Evolutionary conservation across 2,329 filamentous ascomycete species (phyloP).

Genomic region (Aspergillus ochraceoroseus): DNA sequence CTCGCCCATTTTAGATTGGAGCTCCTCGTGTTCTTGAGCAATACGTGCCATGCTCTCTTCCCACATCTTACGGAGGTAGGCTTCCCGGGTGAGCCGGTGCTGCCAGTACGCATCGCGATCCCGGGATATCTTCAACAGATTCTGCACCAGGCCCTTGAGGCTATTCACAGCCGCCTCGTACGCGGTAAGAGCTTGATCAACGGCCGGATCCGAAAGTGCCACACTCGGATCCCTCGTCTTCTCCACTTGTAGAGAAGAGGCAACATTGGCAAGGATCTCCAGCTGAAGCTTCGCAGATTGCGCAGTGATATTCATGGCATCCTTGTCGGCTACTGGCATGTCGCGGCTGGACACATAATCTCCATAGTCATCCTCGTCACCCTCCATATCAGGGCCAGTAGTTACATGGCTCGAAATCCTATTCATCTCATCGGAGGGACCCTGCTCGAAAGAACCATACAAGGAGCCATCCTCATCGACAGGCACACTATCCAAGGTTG

Average conservation of each 20-base stretch:
- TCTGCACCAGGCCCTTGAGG: constrained; percentile 74
- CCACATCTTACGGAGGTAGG: constrained; percentile 91
- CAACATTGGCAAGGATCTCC: constrained; percentile 81
- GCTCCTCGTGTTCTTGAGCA: constrained; percentile 86
- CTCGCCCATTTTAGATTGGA: constrained; percentile 82
- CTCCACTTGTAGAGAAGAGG: constrained; percentile 71
- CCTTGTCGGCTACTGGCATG: constrained; percentile 69
- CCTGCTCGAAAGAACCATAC: constrained; percentile 55
- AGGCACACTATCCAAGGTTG: constrained; percentile 45
- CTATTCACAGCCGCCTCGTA: constrained; percentile 89
- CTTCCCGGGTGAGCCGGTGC: constrained; percentile 84
- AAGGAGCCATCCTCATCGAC: constrained; percentile 52
- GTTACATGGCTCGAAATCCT: constrained; percentile 48
- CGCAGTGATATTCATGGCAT: constrained; percentile 94
- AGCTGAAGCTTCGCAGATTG: constrained; percentile 91
- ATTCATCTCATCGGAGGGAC: constrained; percentile 48
- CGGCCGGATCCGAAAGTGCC: constrained; percentile 68
- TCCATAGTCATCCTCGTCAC: constrained; percentile 68
- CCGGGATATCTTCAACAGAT: constrained; percentile 83
- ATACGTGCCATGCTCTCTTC: constrained; percentile 98
- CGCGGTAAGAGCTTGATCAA: constrained; percentile 71
- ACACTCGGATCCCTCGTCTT: constrained; percentile 63
- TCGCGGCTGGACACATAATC: constrained; percentile 78
- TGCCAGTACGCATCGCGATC: constrained; percentile 98
- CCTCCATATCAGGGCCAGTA: constrained; percentile 55